Evolutionary conservation across 306 rosid genomes (phyloP).

Genomic region (Vigna reflexopilosa): DNA sequence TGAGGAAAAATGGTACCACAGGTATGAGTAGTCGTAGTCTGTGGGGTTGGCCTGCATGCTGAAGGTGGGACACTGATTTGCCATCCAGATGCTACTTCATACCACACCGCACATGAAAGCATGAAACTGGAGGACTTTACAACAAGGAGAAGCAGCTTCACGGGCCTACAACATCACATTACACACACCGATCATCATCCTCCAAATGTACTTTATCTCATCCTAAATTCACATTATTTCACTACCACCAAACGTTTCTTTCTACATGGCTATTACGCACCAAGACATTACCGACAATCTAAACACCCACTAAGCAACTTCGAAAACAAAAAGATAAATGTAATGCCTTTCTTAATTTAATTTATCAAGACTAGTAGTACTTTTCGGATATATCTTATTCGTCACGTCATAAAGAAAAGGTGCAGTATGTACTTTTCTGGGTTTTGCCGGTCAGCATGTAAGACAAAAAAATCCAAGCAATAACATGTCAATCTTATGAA

Average conservation of each 20-base stretch:
- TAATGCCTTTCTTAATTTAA: not conserved
- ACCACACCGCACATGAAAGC: not conserved
- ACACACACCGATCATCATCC: not conserved
- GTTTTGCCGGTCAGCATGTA: not conserved
- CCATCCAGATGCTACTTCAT: constrained; percentile 38
- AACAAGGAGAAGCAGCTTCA: constrained; percentile 40
- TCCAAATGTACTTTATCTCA: not conserved
- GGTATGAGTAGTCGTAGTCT: constrained; percentile 42
- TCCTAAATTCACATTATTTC: not conserved
- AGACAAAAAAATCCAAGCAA: not conserved
- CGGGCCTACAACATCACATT: constrained; percentile 44
- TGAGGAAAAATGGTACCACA: constrained; percentile 16
- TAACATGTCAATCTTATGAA: not conserved
- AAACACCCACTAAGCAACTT: not conserved
- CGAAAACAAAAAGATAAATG: not conserved
- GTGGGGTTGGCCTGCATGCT: constrained; percentile 51
- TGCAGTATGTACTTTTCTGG: not conserved
- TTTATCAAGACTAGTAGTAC: not conserved
- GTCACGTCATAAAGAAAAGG: constrained; percentile 1
- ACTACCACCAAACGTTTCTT: constrained; percentile 9
- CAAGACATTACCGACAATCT: not conserved
- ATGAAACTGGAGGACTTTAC: constrained; percentile 42
- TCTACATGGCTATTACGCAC: not conserved
- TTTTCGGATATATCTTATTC: not conserved
- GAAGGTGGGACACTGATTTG: constrained; percentile 35